phyloP scores from a whole-genome alignment of 495 filamentous ascomycete genomes.

The Bryoglossum gracile region DNA sequence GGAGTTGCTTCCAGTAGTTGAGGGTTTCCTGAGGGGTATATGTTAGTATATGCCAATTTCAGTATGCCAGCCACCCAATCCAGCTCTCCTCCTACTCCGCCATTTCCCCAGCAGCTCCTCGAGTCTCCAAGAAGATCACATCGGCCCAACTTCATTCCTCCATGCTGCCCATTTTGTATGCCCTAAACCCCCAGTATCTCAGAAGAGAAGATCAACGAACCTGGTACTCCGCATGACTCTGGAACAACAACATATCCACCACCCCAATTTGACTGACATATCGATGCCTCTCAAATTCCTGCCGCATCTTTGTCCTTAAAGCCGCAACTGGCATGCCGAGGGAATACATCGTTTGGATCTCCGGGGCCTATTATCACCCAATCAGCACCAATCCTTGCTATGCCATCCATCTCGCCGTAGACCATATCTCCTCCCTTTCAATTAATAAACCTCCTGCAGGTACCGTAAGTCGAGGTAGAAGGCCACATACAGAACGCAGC shows the following conservation, averaged over 20 bases:
- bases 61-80: background rate
- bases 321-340: slow-evolving; percentile 79
- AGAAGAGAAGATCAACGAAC: slow-evolving; percentile 28
- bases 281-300: slow-evolving; percentile 95
- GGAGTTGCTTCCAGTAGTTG: slow-evolving; percentile 98
- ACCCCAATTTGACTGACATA: slow-evolving; percentile 82
- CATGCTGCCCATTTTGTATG: background rate
- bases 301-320: slow-evolving; percentile 88
- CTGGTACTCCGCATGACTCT: slow-evolving; percentile 89
- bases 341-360: slow-evolving; percentile 94
- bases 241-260: slow-evolving; percentile 80
- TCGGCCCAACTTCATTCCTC: too few species aligned
- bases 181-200: background rate
- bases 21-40: slow-evolving; percentile 67
- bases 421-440: too few species aligned
- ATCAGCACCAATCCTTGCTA: too few species aligned
- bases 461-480: too few species aligned
- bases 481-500: slow-evolving; percentile 75
- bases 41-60: background rate
- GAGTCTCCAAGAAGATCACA: too few species aligned
- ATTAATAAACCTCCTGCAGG: too few species aligned
- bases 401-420: too few species aligned
- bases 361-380: slow-evolving; percentile 80
- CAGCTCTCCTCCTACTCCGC: too few species aligned
- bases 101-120: too few species aligned